phyloP scores from a whole-genome alignment of 1,284 basidiomycete genomes.

The Ganoderma resinaceum region DNA sequence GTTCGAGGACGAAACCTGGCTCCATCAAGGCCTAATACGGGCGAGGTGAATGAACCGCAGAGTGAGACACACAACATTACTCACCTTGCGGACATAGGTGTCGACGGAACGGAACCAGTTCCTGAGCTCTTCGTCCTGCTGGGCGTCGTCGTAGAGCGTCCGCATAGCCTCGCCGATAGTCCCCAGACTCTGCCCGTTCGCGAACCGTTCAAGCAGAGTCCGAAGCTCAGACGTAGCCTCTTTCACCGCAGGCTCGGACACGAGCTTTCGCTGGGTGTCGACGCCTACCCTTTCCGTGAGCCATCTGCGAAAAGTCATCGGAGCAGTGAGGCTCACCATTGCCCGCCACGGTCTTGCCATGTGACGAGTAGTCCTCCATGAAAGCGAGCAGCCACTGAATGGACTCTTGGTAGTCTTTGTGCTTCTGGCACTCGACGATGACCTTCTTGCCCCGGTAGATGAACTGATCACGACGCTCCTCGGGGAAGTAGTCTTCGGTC shows the following conservation, averaged over 20 bases:
- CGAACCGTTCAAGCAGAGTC: constrained; percentile 90
- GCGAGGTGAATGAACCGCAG: constrained; percentile 3
- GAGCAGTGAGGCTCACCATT: constrained; percentile 33
- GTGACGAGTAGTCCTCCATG: constrained; percentile 78
- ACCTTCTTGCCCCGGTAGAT: constrained; percentile 86
- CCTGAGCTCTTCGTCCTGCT: constrained; percentile 79
- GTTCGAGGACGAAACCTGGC: constrained; percentile 88
- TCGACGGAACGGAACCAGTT: constrained; percentile 80
- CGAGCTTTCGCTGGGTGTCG: constrained; percentile 42
- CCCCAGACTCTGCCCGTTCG: constrained; percentile 75
- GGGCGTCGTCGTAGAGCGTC: constrained; percentile 78
- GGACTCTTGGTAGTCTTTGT: constrained; percentile 88
- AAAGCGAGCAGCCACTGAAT: constrained; percentile 79
- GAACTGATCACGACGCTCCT: constrained; percentile 85
- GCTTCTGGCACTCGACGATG: constrained; percentile 92
- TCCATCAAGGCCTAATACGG: constrained; percentile 72
- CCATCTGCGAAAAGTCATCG: background rate
- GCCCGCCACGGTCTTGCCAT: constrained; percentile 59
- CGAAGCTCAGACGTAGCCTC: constrained; percentile 73
- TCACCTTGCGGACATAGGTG: constrained; percentile 69
- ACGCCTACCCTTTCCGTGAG: constrained; percentile 35
- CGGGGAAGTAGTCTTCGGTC: constrained; percentile 84
- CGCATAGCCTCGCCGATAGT: constrained; percentile 77
- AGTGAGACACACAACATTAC: constrained; percentile 21
- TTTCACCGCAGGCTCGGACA: constrained; percentile 59